These are phyloP conservation scores for Leishmania arabica DNA, from an alignment of 208 protist genomes.

Conservation along the genomic window DNA sequence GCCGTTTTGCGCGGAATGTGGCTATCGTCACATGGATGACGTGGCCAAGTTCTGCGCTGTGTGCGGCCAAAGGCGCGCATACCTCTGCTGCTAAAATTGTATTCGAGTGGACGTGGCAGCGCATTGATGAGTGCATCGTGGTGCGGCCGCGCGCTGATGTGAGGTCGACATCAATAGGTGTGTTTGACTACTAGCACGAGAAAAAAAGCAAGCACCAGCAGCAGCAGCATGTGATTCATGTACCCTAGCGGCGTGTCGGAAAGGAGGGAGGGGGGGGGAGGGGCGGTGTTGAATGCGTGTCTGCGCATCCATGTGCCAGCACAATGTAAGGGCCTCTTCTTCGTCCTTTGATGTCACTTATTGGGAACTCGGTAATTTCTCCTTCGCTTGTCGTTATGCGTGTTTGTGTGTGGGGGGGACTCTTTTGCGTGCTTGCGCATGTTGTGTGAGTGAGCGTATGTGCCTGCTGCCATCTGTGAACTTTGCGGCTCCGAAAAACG, in stretches of 20 bases:
- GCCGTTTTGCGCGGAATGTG: conserved; percentile 62
- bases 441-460: neutral
- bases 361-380: neutral
- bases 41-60: conserved; percentile 83
- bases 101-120: neutral
- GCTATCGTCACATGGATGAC: conserved; percentile 66
- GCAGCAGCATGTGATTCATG: neutral
- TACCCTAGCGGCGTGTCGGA: neutral
- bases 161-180: neutral
- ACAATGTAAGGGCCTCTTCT: neutral
- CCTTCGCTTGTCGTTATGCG: neutral
- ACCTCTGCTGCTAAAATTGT: conserved; percentile 17
- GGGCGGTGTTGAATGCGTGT: neutral
- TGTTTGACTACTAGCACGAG: neutral
- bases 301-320: neutral
- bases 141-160: neutral
- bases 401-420: conserved; percentile 3
- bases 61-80: conserved; percentile 72
- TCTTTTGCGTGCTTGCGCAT: neutral
- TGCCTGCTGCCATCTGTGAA: neutral
- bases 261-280: too few species aligned
- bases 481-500: neutral
- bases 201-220: neutral
- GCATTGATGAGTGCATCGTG: neutral
- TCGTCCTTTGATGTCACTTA: neutral